A percentile compares a stretch with the other conserved stretches of the same genome.
These are phyloP conservation scores for Sporothrix variecibatus DNA, from an alignment of 2,329 filamentous ascomycete species.

Conservation along the genomic window DNA sequence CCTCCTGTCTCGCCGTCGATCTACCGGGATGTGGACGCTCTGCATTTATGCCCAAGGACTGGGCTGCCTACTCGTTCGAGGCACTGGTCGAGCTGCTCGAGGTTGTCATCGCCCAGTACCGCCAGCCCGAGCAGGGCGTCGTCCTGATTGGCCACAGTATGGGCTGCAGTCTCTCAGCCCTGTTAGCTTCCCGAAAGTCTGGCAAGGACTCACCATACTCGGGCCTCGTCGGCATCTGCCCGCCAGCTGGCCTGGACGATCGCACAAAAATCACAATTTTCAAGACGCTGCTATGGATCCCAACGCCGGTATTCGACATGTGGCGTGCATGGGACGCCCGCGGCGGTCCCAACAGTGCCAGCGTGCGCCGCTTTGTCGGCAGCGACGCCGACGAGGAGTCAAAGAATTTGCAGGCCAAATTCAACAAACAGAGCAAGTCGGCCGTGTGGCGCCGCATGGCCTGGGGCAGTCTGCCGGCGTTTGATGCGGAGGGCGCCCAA, in stretches of 20 bases:
- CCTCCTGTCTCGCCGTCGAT: constrained; percentile 84
- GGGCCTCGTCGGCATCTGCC: constrained; percentile 80
- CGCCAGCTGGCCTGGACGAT: constrained; percentile 65
- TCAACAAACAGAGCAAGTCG: constrained; percentile 81
- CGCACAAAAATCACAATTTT: constrained; percentile 53
- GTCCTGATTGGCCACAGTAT: constrained; percentile 87
- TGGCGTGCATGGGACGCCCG: constrained; percentile 77
- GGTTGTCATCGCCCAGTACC: constrained; percentile 71
- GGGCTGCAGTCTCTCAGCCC: constrained; percentile 76
- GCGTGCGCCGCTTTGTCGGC: constrained; percentile 77
- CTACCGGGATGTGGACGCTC: constrained; percentile 88
- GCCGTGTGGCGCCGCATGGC: constrained; percentile 82
- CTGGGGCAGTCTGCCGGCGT: constrained; percentile 66
- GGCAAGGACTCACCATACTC: constrained; percentile 47
- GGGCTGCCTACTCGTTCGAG: constrained; percentile 78
- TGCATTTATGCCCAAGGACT: constrained; percentile 66
- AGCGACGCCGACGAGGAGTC: constrained; percentile 64
- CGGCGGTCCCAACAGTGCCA: constrained; percentile 75
- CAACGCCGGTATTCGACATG: constrained; percentile 71
- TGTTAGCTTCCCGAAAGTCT: constrained; percentile 60
- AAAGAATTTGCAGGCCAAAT: constrained; percentile 67
- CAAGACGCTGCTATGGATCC: constrained; percentile 65
- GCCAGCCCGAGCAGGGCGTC: constrained; percentile 70
- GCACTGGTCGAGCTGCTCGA: constrained; percentile 75
- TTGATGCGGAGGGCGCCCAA: constrained; percentile 50